Base-by-base conservation (phyloP, 805 yeast genomes). In the Wickerhamiella cacticola region DNA sequence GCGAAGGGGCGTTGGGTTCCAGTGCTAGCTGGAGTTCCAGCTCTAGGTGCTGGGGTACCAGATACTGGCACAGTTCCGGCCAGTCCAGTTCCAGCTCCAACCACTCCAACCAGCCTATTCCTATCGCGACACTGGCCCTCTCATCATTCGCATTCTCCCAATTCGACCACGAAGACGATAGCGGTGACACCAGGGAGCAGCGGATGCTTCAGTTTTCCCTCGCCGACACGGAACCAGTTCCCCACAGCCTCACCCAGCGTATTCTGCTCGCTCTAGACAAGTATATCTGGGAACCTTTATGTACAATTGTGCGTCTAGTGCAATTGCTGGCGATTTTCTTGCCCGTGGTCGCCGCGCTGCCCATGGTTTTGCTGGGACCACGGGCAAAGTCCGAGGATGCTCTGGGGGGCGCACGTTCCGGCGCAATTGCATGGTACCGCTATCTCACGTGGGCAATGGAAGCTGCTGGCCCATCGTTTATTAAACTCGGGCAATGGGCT, bases 401-500 rank as follows among this genome's bases (percentile, higher is more conserved):
- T 31, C 67, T 68, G 41, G 31, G 23, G 2, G 15, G 31, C 23
- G 76, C 73, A 18, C 69, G 80, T 28, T 59, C 71, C 2, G 95
- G 95, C 0, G 74, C 83, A 1, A 56, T 72, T 16, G 35, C 77
- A 18, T 89, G 96, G 96, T 88, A 74, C 63, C 64, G 65, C 46
- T 64, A 77, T 41, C 65, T 89, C 18, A 71, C 85, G 43, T 63
- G 73, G 60, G 67, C 81, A 1, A 76, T 92, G 50, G 95, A 89
- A 63, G 52, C 68, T 15, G 96, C 95, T 0, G 98, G 98, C 0
- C 95, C 97, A 2, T 81, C 95, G 3, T 92, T 69, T 53, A 67
- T 69, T 49, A 68, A 69, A 63, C 72, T 92, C 49, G 98, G 97
- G 3, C 99, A 92, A 67, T 92, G 99, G 99, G 98, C 98, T 0